These are phyloP conservation scores for Hyparrhenia diplandra DNA, from an alignment of 176 grass and related monocot species.

Conservation along the genomic window DNA sequence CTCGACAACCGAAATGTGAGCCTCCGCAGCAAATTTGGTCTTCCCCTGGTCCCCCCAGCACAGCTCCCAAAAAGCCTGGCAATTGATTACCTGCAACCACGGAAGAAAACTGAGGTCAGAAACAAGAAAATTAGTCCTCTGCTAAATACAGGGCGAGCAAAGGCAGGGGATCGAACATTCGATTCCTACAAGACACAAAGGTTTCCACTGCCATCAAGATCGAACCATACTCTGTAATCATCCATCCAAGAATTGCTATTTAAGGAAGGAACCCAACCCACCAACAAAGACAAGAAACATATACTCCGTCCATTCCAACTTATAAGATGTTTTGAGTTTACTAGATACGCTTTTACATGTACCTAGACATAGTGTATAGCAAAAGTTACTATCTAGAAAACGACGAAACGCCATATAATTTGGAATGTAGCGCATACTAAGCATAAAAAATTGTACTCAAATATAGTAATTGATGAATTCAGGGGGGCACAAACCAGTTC, in stretches of 20 bases:
- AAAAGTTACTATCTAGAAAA: neutral
- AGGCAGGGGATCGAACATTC: neutral
- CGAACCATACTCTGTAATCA: neutral
- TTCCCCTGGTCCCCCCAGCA: neutral
- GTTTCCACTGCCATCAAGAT: neutral
- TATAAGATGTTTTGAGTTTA: neutral
- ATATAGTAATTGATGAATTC: neutral
- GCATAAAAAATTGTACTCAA: neutral
- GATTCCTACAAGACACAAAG: neutral
- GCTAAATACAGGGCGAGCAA: neutral
- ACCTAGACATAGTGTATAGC: too few relatives aligned
- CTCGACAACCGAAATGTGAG: neutral
- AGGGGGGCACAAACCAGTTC: neutral
- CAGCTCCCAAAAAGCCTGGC: neutral
- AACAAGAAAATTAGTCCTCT: neutral
- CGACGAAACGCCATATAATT: neutral
- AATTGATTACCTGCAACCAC: slow-evolving; percentile 4
- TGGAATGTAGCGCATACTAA: neutral
- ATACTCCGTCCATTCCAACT: neutral
- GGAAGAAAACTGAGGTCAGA: neutral
- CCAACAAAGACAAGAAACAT: neutral
- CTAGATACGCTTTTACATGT: neutral
- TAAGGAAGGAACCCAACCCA: neutral
- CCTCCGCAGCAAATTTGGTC: neutral
- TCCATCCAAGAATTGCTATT: neutral